Conservation (phyloP, 257 asterid genomes). For the Anisodus tanguticus region DNA sequence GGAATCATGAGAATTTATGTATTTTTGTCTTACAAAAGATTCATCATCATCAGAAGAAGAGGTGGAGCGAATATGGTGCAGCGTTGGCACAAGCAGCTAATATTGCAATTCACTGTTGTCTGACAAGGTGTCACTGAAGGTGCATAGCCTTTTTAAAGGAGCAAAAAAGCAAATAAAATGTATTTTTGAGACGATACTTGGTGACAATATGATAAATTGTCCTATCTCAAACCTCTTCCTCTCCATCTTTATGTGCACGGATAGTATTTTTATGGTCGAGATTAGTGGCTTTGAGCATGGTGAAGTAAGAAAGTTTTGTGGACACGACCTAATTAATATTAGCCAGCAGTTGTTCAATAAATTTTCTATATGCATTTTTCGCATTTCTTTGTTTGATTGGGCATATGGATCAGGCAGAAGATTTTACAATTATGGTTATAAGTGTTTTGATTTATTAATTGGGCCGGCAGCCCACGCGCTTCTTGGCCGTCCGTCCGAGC, state of each 20-base stretch:
- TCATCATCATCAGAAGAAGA: background rate
- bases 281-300: background rate
- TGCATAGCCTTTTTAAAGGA: background rate
- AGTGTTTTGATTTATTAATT: too few relatives aligned
- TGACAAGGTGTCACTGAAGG: background rate
- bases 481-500: too few relatives aligned
- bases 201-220: background rate
- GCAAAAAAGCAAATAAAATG: background rate
- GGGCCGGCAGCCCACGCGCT: too few relatives aligned
- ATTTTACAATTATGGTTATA: too few relatives aligned
- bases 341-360: background rate
- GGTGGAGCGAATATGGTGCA: slow-evolving; percentile 3
- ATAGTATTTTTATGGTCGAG: background rate
- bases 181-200: background rate
- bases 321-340: background rate
- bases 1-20: background rate
- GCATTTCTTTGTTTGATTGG: background rate
- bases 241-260: too few relatives aligned
- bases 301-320: background rate
- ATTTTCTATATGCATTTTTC: background rate
- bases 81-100: background rate
- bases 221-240: background rate
- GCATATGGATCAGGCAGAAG: too few relatives aligned
- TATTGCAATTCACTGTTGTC: background rate
- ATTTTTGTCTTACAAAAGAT: background rate